Conservation (phyloP, 306 rosid genomes). For the Pyrus pyrifolia region DNA sequence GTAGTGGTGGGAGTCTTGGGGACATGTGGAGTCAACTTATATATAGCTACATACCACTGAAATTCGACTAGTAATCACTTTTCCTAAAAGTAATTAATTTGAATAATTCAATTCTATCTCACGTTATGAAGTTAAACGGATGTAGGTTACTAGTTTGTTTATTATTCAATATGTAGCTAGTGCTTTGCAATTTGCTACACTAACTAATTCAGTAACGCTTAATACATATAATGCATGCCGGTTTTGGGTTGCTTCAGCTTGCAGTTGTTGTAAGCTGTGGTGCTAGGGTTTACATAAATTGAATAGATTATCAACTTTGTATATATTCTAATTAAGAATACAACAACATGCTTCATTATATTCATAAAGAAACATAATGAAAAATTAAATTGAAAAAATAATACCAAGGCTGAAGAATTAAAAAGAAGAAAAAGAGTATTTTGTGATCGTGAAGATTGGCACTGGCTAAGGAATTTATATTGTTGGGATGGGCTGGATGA, state of each 20-base stretch:
- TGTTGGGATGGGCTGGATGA: too few species aligned
- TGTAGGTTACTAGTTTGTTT: background rate
- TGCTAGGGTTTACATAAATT: too few species aligned
- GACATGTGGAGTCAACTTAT: background rate
- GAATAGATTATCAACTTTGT: too few species aligned
- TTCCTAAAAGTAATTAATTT: background rate
- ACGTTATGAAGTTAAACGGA: background rate
- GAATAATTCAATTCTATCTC: background rate
- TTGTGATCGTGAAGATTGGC: too few species aligned
- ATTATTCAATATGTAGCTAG: background rate
- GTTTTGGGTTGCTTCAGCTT: background rate
- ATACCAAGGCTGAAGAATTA: too few species aligned
- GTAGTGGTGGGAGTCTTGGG: background rate
- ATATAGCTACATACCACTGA: background rate
- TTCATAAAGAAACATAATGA: too few species aligned
- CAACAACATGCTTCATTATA: too few species aligned
- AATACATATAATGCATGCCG: background rate
- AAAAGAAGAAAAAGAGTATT: too few species aligned
- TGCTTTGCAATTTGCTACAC: background rate
- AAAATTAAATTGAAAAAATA: too few species aligned
- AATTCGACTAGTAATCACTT: background rate
- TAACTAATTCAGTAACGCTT: background rate
- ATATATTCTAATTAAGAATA: too few species aligned
- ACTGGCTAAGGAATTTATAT: too few species aligned
- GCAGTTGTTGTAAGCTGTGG: background rate